phyloP scores from a whole-genome alignment of 768 basidiomycete genomes.

The Boletales sp. region DNA sequence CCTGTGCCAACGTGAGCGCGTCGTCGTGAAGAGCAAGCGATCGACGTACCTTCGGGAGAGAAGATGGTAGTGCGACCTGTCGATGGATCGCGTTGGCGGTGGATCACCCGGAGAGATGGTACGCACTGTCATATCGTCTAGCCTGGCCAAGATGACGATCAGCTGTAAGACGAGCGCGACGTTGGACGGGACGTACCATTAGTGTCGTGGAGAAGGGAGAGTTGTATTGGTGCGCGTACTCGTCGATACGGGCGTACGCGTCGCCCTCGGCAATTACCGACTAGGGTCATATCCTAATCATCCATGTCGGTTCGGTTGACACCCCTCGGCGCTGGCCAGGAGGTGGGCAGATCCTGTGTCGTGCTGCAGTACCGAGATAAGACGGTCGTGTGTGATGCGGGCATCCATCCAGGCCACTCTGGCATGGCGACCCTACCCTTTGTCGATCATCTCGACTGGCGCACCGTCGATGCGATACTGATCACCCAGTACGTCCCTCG shows the following conservation, averaged over 20 bases:
- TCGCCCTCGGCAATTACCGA: constrained; percentile 23
- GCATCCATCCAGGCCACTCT: constrained; percentile 88
- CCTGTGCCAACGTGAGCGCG: constrained; percentile 45
- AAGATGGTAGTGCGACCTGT: constrained; percentile 96
- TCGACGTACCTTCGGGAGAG: constrained; percentile 84
- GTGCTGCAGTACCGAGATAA: constrained; percentile 88
- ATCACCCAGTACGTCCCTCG: constrained; percentile 79
- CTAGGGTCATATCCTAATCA: background rate
- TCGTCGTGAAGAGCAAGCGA: background rate
- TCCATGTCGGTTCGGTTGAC: constrained; percentile 60
- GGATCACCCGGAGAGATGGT: constrained; percentile 6
- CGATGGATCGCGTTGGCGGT: constrained; percentile 24
- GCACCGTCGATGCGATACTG: constrained; percentile 89
- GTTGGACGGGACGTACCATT: constrained; percentile 41
- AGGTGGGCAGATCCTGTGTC: constrained; percentile 94
- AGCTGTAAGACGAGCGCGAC: background rate
- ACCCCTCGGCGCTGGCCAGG: constrained; percentile 91
- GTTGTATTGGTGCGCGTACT: constrained; percentile 18
- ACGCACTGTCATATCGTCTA: constrained; percentile 92
- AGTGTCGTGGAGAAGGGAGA: constrained; percentile 24
- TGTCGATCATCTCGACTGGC: constrained; percentile 96
- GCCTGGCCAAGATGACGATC: constrained; percentile 41
- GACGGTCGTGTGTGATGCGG: constrained; percentile 93
- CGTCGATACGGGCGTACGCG: constrained; percentile 18
- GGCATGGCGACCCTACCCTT: constrained; percentile 94